These are phyloP conservation scores for Dicorynia guianensis DNA, from an alignment of 306 rosid genomes.

Conservation along the genomic window DNA sequence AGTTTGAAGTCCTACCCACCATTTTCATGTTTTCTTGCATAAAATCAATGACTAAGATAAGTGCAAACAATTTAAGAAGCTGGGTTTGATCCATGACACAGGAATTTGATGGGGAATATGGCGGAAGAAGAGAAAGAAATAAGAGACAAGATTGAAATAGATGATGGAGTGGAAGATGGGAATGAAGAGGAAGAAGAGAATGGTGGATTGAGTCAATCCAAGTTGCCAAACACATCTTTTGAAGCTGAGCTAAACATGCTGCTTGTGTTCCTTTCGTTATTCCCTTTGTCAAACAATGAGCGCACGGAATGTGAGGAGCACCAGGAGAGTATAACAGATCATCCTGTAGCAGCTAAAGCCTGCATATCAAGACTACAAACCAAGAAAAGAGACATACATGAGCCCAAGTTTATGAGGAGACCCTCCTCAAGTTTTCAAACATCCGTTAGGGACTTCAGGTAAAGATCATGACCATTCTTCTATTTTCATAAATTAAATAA, in stretches of 20 bases:
- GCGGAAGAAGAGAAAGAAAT: neutral
- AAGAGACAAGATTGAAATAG: neutral
- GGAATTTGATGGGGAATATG: neutral
- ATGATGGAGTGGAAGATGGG: neutral
- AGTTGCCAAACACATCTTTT: neutral
- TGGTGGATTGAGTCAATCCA: neutral
- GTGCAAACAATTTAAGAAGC: no score
- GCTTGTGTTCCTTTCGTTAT: conserved; percentile 39
- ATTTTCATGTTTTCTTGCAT: neutral
- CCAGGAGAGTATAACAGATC: neutral
- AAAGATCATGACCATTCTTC: no score
- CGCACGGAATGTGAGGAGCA: neutral
- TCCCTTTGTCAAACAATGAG: conserved; percentile 31
- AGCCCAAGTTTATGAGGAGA: conserved; percentile 28
- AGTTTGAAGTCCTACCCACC: neutral
- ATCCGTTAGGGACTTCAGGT: conserved; percentile 46
- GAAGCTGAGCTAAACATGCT: conserved; percentile 43
- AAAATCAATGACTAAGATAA: no score
- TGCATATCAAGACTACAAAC: conserved; percentile 7
- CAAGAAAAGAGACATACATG: conserved; percentile 2
- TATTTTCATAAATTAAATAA: no score
- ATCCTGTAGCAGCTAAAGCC: conserved; percentile 16
- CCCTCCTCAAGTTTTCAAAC: conserved; percentile 31
- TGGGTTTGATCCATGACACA: no score
- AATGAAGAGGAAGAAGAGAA: neutral